Evolutionary conservation across 2,329 filamentous ascomycete genomes (phyloP), one percentile per base, ranked within the genome.

Genomic region (Hirsutella thompsonii): DNA sequence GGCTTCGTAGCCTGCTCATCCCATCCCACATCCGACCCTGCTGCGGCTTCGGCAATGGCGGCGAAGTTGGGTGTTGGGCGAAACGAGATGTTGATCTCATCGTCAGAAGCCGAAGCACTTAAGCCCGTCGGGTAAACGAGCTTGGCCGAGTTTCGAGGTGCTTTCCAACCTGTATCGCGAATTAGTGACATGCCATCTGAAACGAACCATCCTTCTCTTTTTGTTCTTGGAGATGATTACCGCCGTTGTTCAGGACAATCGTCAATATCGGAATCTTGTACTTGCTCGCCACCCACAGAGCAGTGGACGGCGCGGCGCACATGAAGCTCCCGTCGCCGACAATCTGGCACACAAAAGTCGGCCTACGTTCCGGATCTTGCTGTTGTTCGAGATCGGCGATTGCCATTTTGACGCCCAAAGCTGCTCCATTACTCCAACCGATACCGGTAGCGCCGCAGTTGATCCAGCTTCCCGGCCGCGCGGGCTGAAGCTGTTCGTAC

Each of bases 361-460:
- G 42, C 40, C 6, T 53, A 51, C 3, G 41, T 72, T 0, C 81
- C 83, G 5, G 87, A 70, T 14, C 13, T 32, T 5, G 8, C 13
- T 14, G 8, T 32, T 33, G 30, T 3, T 33, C 4, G 2, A 33
- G 30, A n/a, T 33, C 30, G 6, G 9, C 13, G 30, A 33, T 10
- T 3, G 30, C 30, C 30, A 33, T 33, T 53, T 86, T 86, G 53
- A 87, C 77, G 2, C 83, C 83, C 1, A 88, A 59, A 0, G 80
- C 77, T 37, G 64, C 82, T 13, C 83, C 82, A 18, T 81, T 82
- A 13, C 74, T 81, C 83, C 83, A 88, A 2, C 83, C 83, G 0
- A 87, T 72, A 2, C 83, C 83, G 10, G 81, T 81, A 3, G 79
- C 82, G 2, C 83, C 82, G 55, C 81, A 87, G 53, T 86, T 86